Evolutionary conservation across 164 flowering plant species (phyloP).

Genomic region (Chimonanthus salicifolius): DNA sequence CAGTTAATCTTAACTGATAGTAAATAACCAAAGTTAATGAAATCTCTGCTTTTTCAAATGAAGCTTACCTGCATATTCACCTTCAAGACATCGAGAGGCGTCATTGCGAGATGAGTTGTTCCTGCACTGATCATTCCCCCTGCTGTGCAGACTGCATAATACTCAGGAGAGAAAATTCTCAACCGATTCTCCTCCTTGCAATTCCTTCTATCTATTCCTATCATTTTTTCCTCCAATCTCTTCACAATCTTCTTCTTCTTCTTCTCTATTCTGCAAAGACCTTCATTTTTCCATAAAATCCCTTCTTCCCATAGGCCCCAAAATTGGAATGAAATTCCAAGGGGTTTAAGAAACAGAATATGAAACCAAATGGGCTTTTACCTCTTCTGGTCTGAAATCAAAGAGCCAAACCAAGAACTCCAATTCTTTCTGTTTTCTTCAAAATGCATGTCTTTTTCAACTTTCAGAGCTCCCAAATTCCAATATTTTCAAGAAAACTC

Average conservation of each 20-base stretch:
- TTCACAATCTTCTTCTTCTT: background rate
- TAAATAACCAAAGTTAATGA: too few species aligned
- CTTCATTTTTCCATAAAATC: background rate
- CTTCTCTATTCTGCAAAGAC: background rate
- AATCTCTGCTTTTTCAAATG: background rate
- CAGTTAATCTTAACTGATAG: too few species aligned
- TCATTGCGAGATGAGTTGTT: conserved; percentile 61
- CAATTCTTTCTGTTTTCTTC: background rate
- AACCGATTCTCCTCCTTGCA: conserved; percentile 12
- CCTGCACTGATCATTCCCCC: conserved; percentile 86
- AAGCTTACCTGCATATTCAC: conserved; percentile 69
- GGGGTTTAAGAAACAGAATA: background rate
- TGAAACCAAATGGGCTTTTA: background rate
- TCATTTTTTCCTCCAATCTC: background rate
- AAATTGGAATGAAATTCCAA: background rate
- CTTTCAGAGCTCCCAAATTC: background rate
- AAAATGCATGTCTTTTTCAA: background rate
- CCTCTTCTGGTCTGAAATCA: background rate
- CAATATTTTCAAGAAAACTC: background rate
- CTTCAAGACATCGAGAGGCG: conserved; percentile 78
- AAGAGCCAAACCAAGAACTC: background rate
- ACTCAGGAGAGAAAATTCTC: conserved; percentile 34
- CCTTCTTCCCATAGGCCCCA: background rate
- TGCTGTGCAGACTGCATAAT: conserved; percentile 51
- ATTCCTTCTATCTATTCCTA: background rate